A percentile compares a stretch with the other conserved stretches of the same genome.
phyloP scores from a whole-genome alignment of 177 flowering plant species.

The Vitis hybrid region DNA sequence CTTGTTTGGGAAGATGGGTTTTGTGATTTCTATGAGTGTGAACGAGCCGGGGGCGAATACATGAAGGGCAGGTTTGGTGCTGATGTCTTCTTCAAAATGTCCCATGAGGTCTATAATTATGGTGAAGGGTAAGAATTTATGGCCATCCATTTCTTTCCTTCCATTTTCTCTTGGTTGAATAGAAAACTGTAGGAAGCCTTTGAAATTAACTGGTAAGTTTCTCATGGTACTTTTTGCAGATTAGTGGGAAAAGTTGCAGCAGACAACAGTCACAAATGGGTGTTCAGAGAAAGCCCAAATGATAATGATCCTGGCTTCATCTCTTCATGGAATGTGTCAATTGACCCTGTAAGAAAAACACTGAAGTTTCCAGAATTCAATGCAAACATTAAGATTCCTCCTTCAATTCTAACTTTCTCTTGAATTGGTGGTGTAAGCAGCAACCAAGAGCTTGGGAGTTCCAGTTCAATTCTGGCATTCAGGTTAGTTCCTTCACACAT shows the following conservation, averaged over 20 bases:
- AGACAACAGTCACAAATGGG: conserved; percentile 84
- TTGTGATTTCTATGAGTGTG: conserved; percentile 71
- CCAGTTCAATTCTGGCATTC: conserved; percentile 83
- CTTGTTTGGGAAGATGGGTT: conserved; percentile 91
- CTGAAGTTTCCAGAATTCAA: too few species aligned
- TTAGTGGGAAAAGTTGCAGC: conserved; percentile 79
- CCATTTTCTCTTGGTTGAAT: background rate
- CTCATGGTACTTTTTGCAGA: conserved; percentile 32
- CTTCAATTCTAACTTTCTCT: conserved; percentile 7
- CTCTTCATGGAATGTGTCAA: conserved; percentile 64
- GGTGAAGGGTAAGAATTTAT: conserved; percentile 71
- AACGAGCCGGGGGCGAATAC: conserved; percentile 41
- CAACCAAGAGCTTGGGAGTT: conserved; percentile 81
- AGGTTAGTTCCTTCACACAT: conserved; percentile 35
- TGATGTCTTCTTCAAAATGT: conserved; percentile 80
- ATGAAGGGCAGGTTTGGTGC: conserved; percentile 61
- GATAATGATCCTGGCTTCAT: conserved; percentile 48
- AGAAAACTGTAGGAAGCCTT: background rate
- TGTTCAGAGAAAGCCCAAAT: conserved; percentile 42
- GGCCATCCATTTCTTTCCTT: conserved; percentile 1
- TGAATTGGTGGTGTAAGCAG: conserved; percentile 31
- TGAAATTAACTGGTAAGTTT: background rate
- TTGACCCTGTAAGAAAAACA: conserved; percentile 63
- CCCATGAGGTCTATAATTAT: conserved; percentile 80
- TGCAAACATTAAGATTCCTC: background rate